phyloP scores from a whole-genome alignment of 208 protist genomes.

The Leishmania mexicana region DNA sequence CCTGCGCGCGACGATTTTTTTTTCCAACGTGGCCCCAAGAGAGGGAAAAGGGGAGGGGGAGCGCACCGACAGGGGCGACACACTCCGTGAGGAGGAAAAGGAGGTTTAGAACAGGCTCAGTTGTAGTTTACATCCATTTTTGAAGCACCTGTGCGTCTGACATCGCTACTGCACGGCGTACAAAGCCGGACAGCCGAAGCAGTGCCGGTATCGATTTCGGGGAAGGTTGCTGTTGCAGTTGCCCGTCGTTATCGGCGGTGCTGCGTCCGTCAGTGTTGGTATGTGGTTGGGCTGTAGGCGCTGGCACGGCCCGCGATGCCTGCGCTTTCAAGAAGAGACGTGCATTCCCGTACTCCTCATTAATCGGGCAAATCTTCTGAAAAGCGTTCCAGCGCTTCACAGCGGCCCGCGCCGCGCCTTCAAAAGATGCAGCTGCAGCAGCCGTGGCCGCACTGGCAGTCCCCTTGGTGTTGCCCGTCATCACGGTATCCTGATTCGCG shows the following conservation, averaged over 20 bases:
- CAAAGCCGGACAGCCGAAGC: slow-evolving; percentile 40
- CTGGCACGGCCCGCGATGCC: not conserved
- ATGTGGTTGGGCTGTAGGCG: not conserved
- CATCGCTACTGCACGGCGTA: slow-evolving; percentile 60
- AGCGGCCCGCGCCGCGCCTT: slow-evolving; percentile 11
- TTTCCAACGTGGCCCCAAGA: not conserved
- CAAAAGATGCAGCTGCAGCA: not conserved
- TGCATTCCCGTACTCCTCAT: slow-evolving; percentile 55
- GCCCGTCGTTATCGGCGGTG: not conserved
- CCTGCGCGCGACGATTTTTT: not conserved
- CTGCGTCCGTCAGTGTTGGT: not conserved
- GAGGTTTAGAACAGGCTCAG: not conserved
- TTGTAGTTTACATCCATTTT: slow-evolving; percentile 24
- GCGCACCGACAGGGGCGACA: not conserved
- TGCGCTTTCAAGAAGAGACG: slow-evolving; percentile 22
- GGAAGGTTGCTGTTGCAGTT: slow-evolving; percentile 3
- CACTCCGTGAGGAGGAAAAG: not conserved
- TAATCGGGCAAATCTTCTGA: slow-evolving; percentile 61
- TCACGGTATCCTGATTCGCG: not conserved
- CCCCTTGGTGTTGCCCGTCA: not conserved
- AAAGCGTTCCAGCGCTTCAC: slow-evolving; percentile 62
- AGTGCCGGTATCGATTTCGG: slow-evolving; percentile 30
- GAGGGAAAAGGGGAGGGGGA: not conserved
- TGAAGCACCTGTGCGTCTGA: slow-evolving; percentile 34
- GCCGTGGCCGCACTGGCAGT: not conserved